Conservation (phyloP, 768 basidiomycete genomes). For the Pleurotus tuoliensis region DNA sequence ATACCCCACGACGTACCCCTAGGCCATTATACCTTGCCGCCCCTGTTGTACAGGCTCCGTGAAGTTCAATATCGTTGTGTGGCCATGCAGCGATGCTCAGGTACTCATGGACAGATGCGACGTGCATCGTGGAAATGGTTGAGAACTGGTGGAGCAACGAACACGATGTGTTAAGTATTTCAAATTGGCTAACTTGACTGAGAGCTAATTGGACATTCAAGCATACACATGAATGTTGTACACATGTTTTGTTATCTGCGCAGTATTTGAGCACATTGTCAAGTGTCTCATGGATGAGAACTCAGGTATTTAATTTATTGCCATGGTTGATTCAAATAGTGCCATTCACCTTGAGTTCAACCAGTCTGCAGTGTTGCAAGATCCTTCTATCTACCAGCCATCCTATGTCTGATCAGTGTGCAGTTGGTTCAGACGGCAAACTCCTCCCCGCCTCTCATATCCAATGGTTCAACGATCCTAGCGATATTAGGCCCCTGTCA, state of each 20-base stretch:
- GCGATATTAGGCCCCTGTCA: conserved; percentile 5
- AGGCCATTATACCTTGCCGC: too few relatives aligned
- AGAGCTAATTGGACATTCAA: not conserved
- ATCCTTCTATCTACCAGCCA: not conserved
- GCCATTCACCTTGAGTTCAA: not conserved
- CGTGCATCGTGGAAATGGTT: not conserved
- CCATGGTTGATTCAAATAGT: not conserved
- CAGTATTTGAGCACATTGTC: not conserved
- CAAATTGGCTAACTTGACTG: not conserved
- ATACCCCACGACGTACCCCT: too few relatives aligned
- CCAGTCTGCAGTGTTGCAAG: not conserved
- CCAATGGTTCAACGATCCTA: conserved; percentile 4
- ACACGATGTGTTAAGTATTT: not conserved
- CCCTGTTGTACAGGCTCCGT: too few relatives aligned
- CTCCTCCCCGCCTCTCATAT: conserved; percentile 8
- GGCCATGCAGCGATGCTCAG: too few relatives aligned
- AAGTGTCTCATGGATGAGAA: not conserved
- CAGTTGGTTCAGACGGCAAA: conserved; percentile 9
- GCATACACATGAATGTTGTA: not conserved
- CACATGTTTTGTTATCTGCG: not conserved
- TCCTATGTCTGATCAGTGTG: conserved; percentile 8
- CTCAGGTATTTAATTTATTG: not conserved
- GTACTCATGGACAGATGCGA: too few relatives aligned
- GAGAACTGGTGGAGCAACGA: not conserved
- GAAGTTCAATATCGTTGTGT: too few relatives aligned